Evolutionary conservation across 2,329 filamentous ascomycete genomes (phyloP).

Genomic region (Ceratocystis papillata): DNA sequence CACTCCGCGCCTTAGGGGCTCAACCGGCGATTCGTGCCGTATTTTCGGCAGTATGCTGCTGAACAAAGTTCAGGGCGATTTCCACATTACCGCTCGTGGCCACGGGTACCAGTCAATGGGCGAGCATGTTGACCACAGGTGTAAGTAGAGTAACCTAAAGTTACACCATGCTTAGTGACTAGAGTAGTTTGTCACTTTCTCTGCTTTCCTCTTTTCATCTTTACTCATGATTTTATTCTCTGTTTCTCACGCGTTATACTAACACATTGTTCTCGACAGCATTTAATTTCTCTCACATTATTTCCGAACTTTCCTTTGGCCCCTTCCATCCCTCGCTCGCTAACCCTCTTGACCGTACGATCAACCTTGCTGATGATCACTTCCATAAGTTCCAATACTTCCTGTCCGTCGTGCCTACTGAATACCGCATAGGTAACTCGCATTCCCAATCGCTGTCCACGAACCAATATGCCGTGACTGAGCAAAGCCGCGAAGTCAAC

Average conservation of each 20-base stretch:
- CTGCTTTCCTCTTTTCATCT: not conserved
- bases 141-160: constrained; percentile 39
- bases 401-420: constrained; percentile 84
- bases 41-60: constrained; percentile 82
- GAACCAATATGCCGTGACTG: constrained; percentile 96
- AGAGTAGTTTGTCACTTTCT: constrained; percentile 25
- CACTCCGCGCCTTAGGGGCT: constrained; percentile 56
- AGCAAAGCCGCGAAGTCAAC: constrained; percentile 61
- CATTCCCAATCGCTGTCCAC: constrained; percentile 48
- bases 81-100: constrained; percentile 89
- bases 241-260: constrained; percentile 23
- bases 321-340: constrained; percentile 89
- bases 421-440: constrained; percentile 59
- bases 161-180: no score
- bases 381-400: constrained; percentile 99
- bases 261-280: constrained; percentile 36
- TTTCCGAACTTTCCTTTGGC: constrained; percentile 92
- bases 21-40: constrained; percentile 61
- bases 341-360: constrained; percentile 88
- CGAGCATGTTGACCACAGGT: constrained; percentile 65
- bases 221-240: constrained; percentile 21
- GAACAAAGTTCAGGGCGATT: constrained; percentile 96
- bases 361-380: constrained; percentile 60
- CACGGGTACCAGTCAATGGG: constrained; percentile 82
- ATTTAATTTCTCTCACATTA: constrained; percentile 96